Conservation (phyloP, 2,329 filamentous ascomycete species). For the Sordariomycetes sp. region DNA sequence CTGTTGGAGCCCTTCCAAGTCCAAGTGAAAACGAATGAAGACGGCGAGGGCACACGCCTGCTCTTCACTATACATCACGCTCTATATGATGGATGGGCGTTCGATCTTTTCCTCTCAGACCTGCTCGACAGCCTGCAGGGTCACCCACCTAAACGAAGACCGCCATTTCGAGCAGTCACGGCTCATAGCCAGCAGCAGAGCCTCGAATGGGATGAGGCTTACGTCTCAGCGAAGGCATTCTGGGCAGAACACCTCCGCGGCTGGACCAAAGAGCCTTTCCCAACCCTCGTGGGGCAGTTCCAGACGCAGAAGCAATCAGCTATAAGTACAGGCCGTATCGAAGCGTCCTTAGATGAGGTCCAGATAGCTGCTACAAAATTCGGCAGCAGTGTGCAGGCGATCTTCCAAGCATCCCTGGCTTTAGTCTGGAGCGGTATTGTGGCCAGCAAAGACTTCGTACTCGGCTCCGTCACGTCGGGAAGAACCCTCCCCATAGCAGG, state of each 20-base stretch:
- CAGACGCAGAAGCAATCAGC: constrained; percentile 15
- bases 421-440: constrained; percentile 57
- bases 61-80: constrained; percentile 67
- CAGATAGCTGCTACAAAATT: constrained; percentile 25
- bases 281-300: constrained; percentile 30
- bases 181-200: constrained; percentile 32
- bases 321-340: constrained; percentile 13
- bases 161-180: constrained; percentile 53
- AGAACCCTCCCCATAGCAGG: constrained; percentile 61
- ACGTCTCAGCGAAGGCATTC: constrained; percentile 37
- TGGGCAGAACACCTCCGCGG: constrained; percentile 61
- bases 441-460: constrained; percentile 56
- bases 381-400: constrained; percentile 53
- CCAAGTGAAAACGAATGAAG: not conserved
- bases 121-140: constrained; percentile 40
- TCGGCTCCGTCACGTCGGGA: constrained; percentile 77
- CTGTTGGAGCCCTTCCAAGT: not conserved
- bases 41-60: constrained; percentile 9
- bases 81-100: constrained; percentile 89
- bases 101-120: constrained; percentile 65
- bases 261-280: constrained; percentile 44
- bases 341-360: constrained; percentile 3
- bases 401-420: constrained; percentile 66
- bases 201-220: not conserved
- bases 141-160: constrained; percentile 24